A percentile compares a stretch with the other conserved stretches of the same genome.
These are phyloP conservation scores for Saccharum hybrid DNA, from an alignment of 202 grass and related monocot species.

Conservation along the genomic window DNA sequence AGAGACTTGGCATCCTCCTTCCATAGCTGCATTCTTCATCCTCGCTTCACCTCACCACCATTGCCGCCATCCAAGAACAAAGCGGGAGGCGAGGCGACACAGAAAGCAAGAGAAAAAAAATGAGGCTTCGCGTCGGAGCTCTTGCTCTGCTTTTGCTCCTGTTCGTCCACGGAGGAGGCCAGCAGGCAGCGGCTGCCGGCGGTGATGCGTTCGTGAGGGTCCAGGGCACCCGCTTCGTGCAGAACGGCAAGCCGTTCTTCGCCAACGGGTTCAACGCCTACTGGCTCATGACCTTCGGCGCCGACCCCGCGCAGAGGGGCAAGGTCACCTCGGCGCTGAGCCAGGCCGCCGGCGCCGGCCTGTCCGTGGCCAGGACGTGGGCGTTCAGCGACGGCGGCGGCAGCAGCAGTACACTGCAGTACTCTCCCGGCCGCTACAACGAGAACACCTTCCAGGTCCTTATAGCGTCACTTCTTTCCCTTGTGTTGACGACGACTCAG, in stretches of 20 bases:
- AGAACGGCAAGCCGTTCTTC: conserved; percentile 81
- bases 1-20: not conserved
- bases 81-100: not conserved
- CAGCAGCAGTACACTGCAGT: conserved; percentile 56
- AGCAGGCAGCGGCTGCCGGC: conserved; percentile 30
- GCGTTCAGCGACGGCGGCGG: conserved; percentile 78
- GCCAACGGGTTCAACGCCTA: conserved; percentile 97
- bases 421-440: conserved; percentile 75
- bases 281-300: conserved; percentile 82
- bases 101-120: not conserved
- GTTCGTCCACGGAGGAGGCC: conserved; percentile 24
- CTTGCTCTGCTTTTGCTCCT: conserved; percentile 54
- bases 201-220: conserved; percentile 62
- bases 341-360: conserved; percentile 63
- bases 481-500: not conserved
- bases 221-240: conserved; percentile 69
- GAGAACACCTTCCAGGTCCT: conserved; percentile 80
- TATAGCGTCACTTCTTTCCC: not conserved
- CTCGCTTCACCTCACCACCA: conserved; percentile 5
- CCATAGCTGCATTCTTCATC: not conserved
- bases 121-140: conserved; percentile 37
- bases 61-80: conserved; percentile 9
- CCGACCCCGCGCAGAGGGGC: conserved; percentile 61
- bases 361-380: conserved; percentile 83
- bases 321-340: conserved; percentile 61